These are phyloP conservation scores for Phlebopus sp. DNA, from an alignment of 1,284 basidiomycete species.

Conservation along the genomic window DNA sequence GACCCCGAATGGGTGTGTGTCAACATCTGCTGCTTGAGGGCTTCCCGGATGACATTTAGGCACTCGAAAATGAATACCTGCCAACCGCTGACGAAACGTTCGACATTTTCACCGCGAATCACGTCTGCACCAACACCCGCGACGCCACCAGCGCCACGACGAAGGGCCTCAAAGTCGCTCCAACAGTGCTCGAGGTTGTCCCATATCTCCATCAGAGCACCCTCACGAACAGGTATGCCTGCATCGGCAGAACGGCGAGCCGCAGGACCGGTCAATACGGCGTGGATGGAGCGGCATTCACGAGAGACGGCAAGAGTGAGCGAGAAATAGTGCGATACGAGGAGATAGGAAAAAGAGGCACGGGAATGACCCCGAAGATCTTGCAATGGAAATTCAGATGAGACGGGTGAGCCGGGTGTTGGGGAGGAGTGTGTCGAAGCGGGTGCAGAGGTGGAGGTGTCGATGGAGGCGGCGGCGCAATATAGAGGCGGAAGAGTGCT, in stretches of 20 bases:
- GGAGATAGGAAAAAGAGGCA: constrained; percentile 28
- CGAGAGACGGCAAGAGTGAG: constrained; percentile 68
- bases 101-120: constrained; percentile 55
- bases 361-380: constrained; percentile 30
- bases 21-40: constrained; percentile 15
- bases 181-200: constrained; percentile 75
- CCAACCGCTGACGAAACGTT: constrained; percentile 57
- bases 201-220: constrained; percentile 72
- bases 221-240: constrained; percentile 52
- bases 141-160: constrained; percentile 34
- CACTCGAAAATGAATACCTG: constrained; percentile 51
- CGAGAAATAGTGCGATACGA: constrained; percentile 41
- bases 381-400: constrained; percentile 33
- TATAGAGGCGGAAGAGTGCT: constrained; percentile 50
- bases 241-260: constrained; percentile 57
- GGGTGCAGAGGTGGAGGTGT: constrained; percentile 16
- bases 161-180: constrained; percentile 74
- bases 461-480: constrained; percentile 28
- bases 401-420: constrained; percentile 26
- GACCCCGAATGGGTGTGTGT: constrained; percentile 1
- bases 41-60: constrained; percentile 41
- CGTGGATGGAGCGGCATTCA: constrained; percentile 74
- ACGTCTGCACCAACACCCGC: constrained; percentile 37
- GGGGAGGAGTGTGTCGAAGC: constrained; percentile 27
- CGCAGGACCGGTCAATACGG: constrained; percentile 68